Evolutionary conservation across 225 moss, liverwort and hornwort genomes (phyloP), one percentile per base, ranked within the genome.

Genomic region (Sphagnum tenellum): DNA sequence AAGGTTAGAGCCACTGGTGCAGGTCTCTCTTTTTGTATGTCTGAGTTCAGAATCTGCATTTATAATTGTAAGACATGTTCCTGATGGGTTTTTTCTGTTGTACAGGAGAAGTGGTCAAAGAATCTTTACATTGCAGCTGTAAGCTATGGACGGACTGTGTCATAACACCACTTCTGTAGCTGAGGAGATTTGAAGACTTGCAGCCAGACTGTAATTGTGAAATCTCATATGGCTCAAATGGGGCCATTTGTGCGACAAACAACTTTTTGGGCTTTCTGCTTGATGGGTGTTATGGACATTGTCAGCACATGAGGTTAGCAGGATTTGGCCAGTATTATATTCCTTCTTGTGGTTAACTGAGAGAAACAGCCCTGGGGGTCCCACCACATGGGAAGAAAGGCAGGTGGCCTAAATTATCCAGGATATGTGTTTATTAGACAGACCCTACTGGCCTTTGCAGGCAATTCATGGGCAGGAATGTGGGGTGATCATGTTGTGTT

Each of bases 31-130:
- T 29, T 29, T 29, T 29, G 29, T 29, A 29, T 29, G 29, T 29
- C 29, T 29, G 29, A 29, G 29, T 29, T 29, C 29, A 29, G 29
- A 29, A 1, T 29, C 29, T 29, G 29, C 29, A 29, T 29, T 29
- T 29, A 29, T 29, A 1, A 29, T 29, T 29, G 29, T 29, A 29
- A 29, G 29, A 29, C 29, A 29, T 29, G 29, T 0, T 29, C 29
- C 29, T 29, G 29, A 1, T 2, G 58, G 10, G 3, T 7, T 44
- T 4, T 5, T 10, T 54, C 48, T 49, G 44, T 13, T 56, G 59
- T 58, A 12, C 86, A 98, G 96, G 96, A 98, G 73, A 98, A 98
- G 65, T 98, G 96, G 96, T 98, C 96, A 9, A 98, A 98, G 90
- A 98, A 98, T 79, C 89, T 98, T 2, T 96, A 96, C 75, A 96